These are phyloP conservation scores for Vickermania spadyakhi DNA, from an alignment of 208 protist species.

Conservation along the genomic window DNA sequence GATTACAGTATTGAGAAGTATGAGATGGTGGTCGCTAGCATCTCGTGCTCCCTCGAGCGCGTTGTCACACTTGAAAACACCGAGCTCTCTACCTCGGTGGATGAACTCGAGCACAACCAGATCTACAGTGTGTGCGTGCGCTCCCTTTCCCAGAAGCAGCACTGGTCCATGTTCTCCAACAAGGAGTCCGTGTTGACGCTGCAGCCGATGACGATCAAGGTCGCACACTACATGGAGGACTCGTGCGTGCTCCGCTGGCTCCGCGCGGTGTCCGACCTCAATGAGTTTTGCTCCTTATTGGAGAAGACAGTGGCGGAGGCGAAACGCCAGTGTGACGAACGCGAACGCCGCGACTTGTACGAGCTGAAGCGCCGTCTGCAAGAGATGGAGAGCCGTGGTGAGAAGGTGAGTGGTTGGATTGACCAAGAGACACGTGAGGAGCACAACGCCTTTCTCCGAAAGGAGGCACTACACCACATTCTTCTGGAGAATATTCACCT, in stretches of 20 bases:
- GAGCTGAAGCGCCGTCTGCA: constrained; percentile 76
- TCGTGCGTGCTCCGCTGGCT: constrained; percentile 57
- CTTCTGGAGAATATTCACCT: constrained; percentile 48
- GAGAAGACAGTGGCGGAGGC: constrained; percentile 26
- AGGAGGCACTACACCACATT: constrained; percentile 63
- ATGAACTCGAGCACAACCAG: constrained; percentile 57
- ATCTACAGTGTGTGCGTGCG: constrained; percentile 80
- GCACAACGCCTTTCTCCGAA: constrained; percentile 60
- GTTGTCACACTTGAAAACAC: constrained; percentile 45
- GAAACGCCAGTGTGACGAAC: constrained; percentile 62
- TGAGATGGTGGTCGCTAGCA: constrained; percentile 62
- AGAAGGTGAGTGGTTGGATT: constrained; percentile 23
- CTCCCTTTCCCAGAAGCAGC: constrained; percentile 60
- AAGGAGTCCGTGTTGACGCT: constrained; percentile 80
- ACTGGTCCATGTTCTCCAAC: constrained; percentile 79
- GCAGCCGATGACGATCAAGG: constrained; percentile 31
- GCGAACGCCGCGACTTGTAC: constrained; percentile 69
- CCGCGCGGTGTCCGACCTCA: constrained; percentile 32
- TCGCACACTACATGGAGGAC: constrained; percentile 66
- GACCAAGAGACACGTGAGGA: constrained; percentile 47
- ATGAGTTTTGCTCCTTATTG: constrained; percentile 40
- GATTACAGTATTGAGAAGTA: constrained; percentile 73
- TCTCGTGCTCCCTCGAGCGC: constrained; percentile 39
- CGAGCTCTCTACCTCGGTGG: constrained; percentile 33
- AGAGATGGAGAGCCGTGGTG: constrained; percentile 54